A percentile compares a stretch with the other conserved stretches of the same genome.
Conservation (phyloP, 805 yeast species). For the Pichia exigua region DNA sequence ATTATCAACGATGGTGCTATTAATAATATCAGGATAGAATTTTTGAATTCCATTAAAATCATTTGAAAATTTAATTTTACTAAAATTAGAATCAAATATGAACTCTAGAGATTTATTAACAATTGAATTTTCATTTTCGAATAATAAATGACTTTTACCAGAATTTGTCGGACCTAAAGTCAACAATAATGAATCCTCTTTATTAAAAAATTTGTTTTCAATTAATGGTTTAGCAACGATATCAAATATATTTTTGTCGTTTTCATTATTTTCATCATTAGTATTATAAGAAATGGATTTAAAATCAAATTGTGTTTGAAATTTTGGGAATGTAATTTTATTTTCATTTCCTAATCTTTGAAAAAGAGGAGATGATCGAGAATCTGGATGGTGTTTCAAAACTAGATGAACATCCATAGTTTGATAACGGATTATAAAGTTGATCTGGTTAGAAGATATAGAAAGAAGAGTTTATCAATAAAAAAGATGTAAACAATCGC, state of each 20-base stretch:
- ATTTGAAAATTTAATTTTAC: neutral
- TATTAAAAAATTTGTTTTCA: slow-evolving; percentile 22
- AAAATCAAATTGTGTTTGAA: slow-evolving; percentile 22
- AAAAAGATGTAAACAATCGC: too few relatives aligned
- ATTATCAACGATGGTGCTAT: neutral
- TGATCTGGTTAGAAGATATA: too few relatives aligned
- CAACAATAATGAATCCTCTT: slow-evolving; percentile 36
- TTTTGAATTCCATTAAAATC: slow-evolving; percentile 1
- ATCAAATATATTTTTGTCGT: slow-evolving; percentile 14
- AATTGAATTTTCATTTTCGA: slow-evolving; percentile 24
- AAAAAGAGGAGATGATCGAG: slow-evolving; percentile 10
- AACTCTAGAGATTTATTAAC: slow-evolving; percentile 15
- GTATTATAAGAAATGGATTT: slow-evolving; percentile 12
- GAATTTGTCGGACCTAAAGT: slow-evolving; percentile 48
- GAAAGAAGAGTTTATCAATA: too few relatives aligned
- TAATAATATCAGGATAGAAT: slow-evolving; percentile 8
- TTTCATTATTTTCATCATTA: neutral
- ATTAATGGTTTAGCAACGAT: slow-evolving; percentile 29
- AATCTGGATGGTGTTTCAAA: slow-evolving; percentile 6
- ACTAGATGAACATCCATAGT: slow-evolving; percentile 12
- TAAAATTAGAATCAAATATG: slow-evolving; percentile 17
- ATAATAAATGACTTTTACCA: slow-evolving; percentile 37
- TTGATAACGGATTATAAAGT: too few relatives aligned
- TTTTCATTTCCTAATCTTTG: slow-evolving; percentile 11
- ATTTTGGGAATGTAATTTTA: slow-evolving; percentile 21